Base-by-base conservation (phyloP, 2,329 filamentous ascomycete genomes). In the Colletotrichum agaves region DNA sequence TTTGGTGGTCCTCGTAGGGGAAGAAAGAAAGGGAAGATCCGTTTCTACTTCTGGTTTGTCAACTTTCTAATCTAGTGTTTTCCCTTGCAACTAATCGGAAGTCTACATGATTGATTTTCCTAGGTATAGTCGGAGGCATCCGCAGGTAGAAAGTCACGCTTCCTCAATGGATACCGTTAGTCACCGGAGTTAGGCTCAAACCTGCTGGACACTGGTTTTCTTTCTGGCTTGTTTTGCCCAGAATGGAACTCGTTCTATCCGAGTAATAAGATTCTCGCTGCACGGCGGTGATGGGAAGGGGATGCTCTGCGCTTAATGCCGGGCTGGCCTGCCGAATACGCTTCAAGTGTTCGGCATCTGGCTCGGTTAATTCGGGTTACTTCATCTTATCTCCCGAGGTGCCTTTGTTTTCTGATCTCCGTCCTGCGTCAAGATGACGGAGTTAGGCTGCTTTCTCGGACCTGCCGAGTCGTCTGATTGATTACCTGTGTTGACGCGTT, bases 341-440 rank as follows among this genome's bases (percentile, higher is more conserved):
- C 56, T 59, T 59, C 43, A 59, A 12, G 31, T 37, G 56, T 49
- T 49, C 56, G 56, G 56, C 17, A 39, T 8, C 3, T 23, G n/a
- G 8, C 15, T 49, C 55, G 55, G 43, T 19, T 49, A 21, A 49
- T 59, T 59, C 43, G 56, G 27, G 27, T 27, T 27, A 27, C 6
- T 27, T 27, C 5, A 27, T 8, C 6, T 27, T 27, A 7, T 27
- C 27, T 27, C 27, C 27, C 6, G 27, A 1, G 27, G 27, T 7
- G 5, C 27, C 4, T 8, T 27, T 27, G 27, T 27, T 44, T 4
- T 44, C n/a, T 44, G 17, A 44, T n/a, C 7, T 23, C 44, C 7
- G 10, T 8, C 10, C 44, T 44, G 41, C 7, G 41, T 19, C 17
- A 8, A 53, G 31, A 53, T 53, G 50, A 37, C 50, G 33, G 11